Evolutionary conservation across 176 grass and related monocot genomes (phyloP), one percentile per base, ranked within the genome.

Genomic region (Eleusine coracana): DNA sequence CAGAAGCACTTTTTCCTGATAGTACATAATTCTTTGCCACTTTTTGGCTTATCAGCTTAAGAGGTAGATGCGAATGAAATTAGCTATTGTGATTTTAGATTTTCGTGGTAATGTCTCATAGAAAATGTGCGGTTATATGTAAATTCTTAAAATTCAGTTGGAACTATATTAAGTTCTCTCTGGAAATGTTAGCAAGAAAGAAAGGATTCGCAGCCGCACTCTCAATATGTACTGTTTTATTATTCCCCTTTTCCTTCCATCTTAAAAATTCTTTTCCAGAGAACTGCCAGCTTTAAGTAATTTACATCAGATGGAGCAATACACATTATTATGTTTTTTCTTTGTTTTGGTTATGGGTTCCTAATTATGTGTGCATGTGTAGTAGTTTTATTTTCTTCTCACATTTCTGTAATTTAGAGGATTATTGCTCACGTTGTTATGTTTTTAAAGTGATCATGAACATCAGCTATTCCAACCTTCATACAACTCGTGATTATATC

Each of bases 1-100:
- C 49, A 15, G 36, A 29, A 50, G 60, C 68, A 51, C 11, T 80
- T 69, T 49, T 79, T 79, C 56, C 74, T 72, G 48, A 1, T 34
- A 78, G 51, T 78, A 63, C 39, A 86, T 79, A 79, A 72, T 81
- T 77, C 28, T 69, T 64, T 68, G 79, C 54, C 80, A 78, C 21
- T 48, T 73, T 71, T 37, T 59, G 52, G 64, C 42, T 77, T 78
- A 34, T 54, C 55, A 9, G 59, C 86, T 71, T 84, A 88, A 79
- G 58, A 71, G 55, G 21, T 29, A 64, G 64, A 75, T 28, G 80
- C 75, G 59, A 20, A 16, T 51, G 45, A 66, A 84, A 82, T 5
- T 76, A 77, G 31, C 72, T 29, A 79, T 75, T 39, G 7, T 27
- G 27, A 77, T 56, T 59, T 77, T 54, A 62, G 74, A 91, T 88